phyloP scores from a whole-genome alignment of 2,329 filamentous ascomycete species.

The Thermomyces lanuginosus region DNA sequence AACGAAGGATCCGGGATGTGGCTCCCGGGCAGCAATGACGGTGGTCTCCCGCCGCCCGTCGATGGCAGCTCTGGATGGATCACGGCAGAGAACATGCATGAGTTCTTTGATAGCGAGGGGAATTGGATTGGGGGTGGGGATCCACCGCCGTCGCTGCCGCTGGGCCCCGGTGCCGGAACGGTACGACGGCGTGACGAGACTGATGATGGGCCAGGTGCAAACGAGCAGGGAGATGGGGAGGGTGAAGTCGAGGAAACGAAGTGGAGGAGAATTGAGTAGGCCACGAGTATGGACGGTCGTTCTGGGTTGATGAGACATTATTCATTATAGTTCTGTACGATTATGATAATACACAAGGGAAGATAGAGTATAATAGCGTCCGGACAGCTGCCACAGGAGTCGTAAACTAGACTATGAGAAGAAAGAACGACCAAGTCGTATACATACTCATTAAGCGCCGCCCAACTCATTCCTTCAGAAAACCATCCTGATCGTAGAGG shows the following conservation, averaged over 20 bases:
- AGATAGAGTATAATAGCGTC: too few species aligned
- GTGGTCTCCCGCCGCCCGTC: constrained; percentile 31
- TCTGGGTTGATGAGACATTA: too few species aligned
- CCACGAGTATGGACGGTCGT: too few species aligned
- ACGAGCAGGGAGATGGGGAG: constrained; percentile 27
- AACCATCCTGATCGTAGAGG: constrained; percentile 29
- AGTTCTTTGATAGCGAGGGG: constrained; percentile 67
- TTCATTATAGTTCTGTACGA: too few species aligned
- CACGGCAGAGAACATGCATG: constrained; percentile 75
- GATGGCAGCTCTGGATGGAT: constrained; percentile 40
- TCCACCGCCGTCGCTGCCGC: constrained; percentile 14
- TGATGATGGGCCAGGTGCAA: constrained; percentile 35
- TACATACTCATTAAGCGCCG: too few species aligned
- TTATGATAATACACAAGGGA: too few species aligned
- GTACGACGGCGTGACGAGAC: constrained; percentile 45
- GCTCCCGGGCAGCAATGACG: constrained; percentile 17
- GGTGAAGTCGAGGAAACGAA: constrained; percentile 32
- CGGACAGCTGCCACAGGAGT: too few species aligned
- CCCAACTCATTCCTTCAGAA: constrained; percentile 22
- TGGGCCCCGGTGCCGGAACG: constrained; percentile 47
- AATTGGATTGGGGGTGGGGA: constrained; percentile 51
- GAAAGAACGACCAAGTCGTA: too few species aligned
- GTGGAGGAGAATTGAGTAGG: constrained; percentile 35
- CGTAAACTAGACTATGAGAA: too few species aligned
- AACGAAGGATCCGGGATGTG: constrained; percentile 21